Evolutionary conservation across 257 asterid genomes (phyloP), one percentile per base, ranked within the genome.

Genomic region (Lithospermum erythrorhizon): DNA sequence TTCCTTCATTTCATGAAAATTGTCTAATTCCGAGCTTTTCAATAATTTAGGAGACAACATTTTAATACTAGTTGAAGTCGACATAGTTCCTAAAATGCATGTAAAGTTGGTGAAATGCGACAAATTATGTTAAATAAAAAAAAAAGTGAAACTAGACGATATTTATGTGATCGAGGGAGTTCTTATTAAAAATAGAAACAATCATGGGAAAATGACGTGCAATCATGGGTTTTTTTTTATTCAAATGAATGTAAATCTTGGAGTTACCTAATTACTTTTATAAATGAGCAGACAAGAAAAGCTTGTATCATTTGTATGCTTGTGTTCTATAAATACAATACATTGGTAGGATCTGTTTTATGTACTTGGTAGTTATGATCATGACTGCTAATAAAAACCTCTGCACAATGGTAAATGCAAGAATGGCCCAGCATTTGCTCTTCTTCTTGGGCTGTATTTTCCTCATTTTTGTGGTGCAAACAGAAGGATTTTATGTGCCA

Each of bases 401-500:
- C 48, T 55, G 64, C 70, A 77, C 77, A 61, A 73, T 63, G 21
- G 65, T 77, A 76, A 61, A 64, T 9, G 72, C 59, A 55, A 52
- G 63, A 30, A 25, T 53, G 1, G 17, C 16, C 16, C 64, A 70
- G 16, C 70, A 57, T 61, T 67, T 70, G 70, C 16, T 78, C 58
- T 64, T 47, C 49, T 29, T 78, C 61, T 53, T 77, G 25, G 70
- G 69, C 55, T 77, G 62, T 66, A 13, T 70, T 57, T 32, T 70
- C 49, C 18, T 41, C 17, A 41, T 41, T 67, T 61, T 68, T 30
- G 35, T 71, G 59, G n/a, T 70, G 73, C 74, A 65, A 71, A 45
- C 70, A 60, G 67, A 75, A 58, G 61, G 81, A 78, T 63, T 70
- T 69, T 24, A 55, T 25, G 85, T 75, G 41, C 76, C 61, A 37